A percentile compares a stretch with the other conserved stretches of the same genome.
phyloP scores from a whole-genome alignment of 2,329 filamentous ascomycete species.

The Ophiostoma triangulosporum region DNA sequence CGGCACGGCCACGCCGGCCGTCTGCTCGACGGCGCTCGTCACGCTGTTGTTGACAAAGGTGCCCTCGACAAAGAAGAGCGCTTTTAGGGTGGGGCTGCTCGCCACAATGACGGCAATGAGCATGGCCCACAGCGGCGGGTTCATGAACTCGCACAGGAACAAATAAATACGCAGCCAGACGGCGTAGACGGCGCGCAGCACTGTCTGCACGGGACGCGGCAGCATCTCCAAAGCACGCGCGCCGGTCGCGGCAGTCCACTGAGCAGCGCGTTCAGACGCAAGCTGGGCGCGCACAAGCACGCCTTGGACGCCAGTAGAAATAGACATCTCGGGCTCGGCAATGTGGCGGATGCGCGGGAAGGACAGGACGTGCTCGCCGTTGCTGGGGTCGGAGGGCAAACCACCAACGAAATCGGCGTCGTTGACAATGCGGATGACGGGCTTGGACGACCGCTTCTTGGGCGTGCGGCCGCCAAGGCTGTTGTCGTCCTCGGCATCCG shows the following conservation, averaged over 20 bases:
- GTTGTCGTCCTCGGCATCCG: constrained; percentile 31
- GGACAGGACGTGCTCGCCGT: constrained; percentile 37
- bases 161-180: constrained; percentile 30
- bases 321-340: constrained; percentile 27
- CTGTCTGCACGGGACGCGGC: constrained; percentile 28
- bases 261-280: constrained; percentile 11
- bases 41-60: constrained; percentile 89
- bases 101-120: constrained; percentile 79
- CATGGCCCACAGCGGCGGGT: constrained; percentile 97
- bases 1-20: constrained; percentile 82
- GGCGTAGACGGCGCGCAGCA: constrained; percentile 19
- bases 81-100: constrained; percentile 69
- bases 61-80: constrained; percentile 74
- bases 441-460: constrained; percentile 16
- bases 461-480: constrained; percentile 11
- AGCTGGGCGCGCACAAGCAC: constrained; percentile 25
- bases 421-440: constrained; percentile 21
- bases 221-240: constrained; percentile 23
- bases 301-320: constrained; percentile 29
- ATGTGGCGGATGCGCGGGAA: constrained; percentile 43
- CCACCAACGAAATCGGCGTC: constrained; percentile 10
- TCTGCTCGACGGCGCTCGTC: constrained; percentile 73
- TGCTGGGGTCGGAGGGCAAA: constrained; percentile 20
- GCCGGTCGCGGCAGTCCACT: constrained; percentile 8
- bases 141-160: constrained; percentile 90